phyloP scores from a whole-genome alignment of 306 rosid species.

The Glycine tomentella region DNA sequence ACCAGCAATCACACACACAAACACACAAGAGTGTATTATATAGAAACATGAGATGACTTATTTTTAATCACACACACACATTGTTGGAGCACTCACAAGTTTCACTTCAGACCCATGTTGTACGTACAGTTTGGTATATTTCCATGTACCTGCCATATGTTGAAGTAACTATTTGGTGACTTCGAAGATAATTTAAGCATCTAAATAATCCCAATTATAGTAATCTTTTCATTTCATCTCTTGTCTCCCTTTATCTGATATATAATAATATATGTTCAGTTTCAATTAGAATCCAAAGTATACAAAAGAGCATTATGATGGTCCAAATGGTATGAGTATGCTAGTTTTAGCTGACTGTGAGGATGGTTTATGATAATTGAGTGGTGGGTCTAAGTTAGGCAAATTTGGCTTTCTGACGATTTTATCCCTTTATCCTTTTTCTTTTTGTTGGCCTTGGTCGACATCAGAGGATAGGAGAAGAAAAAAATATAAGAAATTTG shows the following conservation, averaged over 20 bases:
- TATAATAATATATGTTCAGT: neutral
- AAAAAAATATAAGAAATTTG: neutral
- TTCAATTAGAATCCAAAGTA: neutral
- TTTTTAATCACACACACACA: neutral
- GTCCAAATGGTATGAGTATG: conserved; percentile 29
- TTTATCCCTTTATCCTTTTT: neutral
- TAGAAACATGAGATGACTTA: neutral
- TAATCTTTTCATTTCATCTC: neutral
- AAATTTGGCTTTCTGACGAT: neutral
- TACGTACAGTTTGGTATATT: conserved; percentile 25
- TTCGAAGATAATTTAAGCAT: neutral
- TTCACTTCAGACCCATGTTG: conserved; percentile 9
- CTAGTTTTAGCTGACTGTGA: conserved; percentile 12
- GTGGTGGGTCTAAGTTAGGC: conserved; percentile 40
- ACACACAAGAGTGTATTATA: neutral
- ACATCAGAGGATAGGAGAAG: conserved; percentile 26
- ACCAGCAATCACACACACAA: neutral
- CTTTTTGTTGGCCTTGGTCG: conserved; percentile 29
- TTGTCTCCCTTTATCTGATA: neutral
- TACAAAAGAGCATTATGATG: conserved; percentile 24
- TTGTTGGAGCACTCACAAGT: conserved; percentile 43
- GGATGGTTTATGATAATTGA: conserved; percentile 16
- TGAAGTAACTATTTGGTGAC: conserved; percentile 34
- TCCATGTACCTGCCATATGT: conserved; percentile 30
- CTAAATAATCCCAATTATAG: neutral